Percentiles rank a stretch among this genome's conserved stretches.
phyloP scores from a whole-genome alignment of 352 stramenopile genomes.

The Globisporangium recalcitrans region DNA sequence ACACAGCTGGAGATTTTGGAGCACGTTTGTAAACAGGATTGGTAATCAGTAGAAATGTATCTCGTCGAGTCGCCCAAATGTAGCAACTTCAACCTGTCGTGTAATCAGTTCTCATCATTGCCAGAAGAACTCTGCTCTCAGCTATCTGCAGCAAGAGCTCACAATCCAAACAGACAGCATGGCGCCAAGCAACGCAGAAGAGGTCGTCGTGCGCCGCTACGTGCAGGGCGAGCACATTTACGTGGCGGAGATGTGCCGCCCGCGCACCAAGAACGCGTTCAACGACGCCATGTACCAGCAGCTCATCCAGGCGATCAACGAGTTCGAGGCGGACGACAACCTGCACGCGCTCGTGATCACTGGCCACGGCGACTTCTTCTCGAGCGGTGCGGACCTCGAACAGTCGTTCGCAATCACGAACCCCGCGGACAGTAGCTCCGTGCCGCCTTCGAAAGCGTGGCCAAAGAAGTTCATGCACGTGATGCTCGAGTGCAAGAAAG shows the following conservation, averaged over 20 bases:
- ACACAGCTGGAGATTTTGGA: no score
- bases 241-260: conserved; percentile 71
- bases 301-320: conserved; percentile 65
- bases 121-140: no score
- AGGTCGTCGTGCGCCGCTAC: conserved; percentile 37
- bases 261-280: conserved; percentile 87
- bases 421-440: conserved; percentile 23
- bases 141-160: no score
- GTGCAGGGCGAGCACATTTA: conserved; percentile 50
- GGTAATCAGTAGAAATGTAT: no score
- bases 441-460: conserved; percentile 44
- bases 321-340: conserved; percentile 50
- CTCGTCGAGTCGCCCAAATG: no score
- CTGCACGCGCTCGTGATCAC: conserved; percentile 87
- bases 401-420: conserved; percentile 27
- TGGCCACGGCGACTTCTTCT: conserved; percentile 89
- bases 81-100: no score
- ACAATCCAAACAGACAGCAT: background rate
- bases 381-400: conserved; percentile 80
- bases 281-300: conserved; percentile 85
- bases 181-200: background rate
- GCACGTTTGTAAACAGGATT: no score
- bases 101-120: no score
- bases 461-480: conserved; percentile 61
- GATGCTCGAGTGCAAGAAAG: conserved; percentile 73